Evolutionary conservation across 768 basidiomycete genomes (phyloP).

Genomic region (Boletus rubroflammeus): DNA sequence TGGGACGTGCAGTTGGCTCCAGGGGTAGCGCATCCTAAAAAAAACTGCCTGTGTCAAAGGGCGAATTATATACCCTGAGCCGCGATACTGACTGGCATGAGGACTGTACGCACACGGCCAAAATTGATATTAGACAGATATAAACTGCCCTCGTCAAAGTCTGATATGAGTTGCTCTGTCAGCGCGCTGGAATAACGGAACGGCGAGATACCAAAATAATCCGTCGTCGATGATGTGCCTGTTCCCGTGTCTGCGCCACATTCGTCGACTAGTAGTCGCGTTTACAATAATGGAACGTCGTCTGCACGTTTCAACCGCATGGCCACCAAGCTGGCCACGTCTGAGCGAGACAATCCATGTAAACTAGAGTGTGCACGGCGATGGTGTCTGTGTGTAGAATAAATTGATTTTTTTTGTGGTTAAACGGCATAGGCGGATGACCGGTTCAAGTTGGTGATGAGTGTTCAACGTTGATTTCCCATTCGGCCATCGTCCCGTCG

Average conservation of each 20-base stretch:
- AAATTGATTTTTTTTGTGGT: not conserved
- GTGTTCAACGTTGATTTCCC: constrained; percentile 3
- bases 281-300: not conserved
- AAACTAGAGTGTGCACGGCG: not conserved
- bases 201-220: not conserved
- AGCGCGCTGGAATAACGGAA: not conserved
- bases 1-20: not conserved
- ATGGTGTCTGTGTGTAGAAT: not conserved
- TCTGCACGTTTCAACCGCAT: constrained; percentile 12
- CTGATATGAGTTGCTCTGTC: constrained; percentile 3
- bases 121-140: too few relatives aligned
- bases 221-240: not conserved
- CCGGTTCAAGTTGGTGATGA: not conserved
- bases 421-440: constrained; percentile 13
- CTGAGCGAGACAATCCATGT: not conserved
- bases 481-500: not conserved
- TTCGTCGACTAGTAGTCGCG: not conserved
- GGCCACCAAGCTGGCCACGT: too few relatives aligned
- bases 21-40: not conserved
- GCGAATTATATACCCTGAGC: constrained; percentile 1
- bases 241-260: constrained; percentile 1
- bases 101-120: not conserved
- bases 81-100: not conserved
- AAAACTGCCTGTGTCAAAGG: not conserved
- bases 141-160: too few relatives aligned